Percentiles rank a stretch among this genome's conserved stretches.
Conservation (phyloP, 2,329 filamentous ascomycete species). For the Aspergillus glaucus region DNA sequence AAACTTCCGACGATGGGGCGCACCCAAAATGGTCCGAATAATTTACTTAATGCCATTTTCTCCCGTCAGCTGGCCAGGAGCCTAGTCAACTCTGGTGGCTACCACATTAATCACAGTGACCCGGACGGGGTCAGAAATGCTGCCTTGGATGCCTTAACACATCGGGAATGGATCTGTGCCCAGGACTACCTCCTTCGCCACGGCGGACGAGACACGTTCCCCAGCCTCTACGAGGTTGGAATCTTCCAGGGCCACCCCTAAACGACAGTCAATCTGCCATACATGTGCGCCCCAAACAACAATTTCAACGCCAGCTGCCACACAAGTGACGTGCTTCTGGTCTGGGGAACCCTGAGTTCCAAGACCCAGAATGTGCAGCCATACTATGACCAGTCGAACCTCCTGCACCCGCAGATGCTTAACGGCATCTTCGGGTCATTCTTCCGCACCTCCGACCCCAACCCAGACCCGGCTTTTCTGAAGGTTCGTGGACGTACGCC, state of each 20-base stretch:
- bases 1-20: constrained; percentile 8
- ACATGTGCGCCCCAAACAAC: constrained; percentile 18
- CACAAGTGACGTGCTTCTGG: constrained; percentile 18
- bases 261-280: constrained; percentile 9
- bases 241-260: constrained; percentile 19
- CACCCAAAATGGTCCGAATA: constrained; percentile 6
- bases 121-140: constrained; percentile 14
- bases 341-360: constrained; percentile 22
- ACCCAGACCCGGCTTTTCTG: constrained; percentile 14
- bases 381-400: constrained; percentile 15
- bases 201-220: constrained; percentile 4
- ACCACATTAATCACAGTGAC: constrained; percentile 9
- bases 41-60: constrained; percentile 11
- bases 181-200: constrained; percentile 6
- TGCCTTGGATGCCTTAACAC: constrained; percentile 5
- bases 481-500: constrained; percentile 14
- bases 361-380: constrained; percentile 17
- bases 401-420: constrained; percentile 18
- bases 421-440: constrained; percentile 20
- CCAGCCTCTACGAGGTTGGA: constrained; percentile 14
- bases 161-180: constrained; percentile 8
- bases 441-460: constrained; percentile 15
- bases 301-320: constrained; percentile 23
- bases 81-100: constrained; percentile 9
- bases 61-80: constrained; percentile 9